phyloP scores from a whole-genome alignment of 2,329 filamentous ascomycete genomes.

The Fonsecaea multimorphosa region DNA sequence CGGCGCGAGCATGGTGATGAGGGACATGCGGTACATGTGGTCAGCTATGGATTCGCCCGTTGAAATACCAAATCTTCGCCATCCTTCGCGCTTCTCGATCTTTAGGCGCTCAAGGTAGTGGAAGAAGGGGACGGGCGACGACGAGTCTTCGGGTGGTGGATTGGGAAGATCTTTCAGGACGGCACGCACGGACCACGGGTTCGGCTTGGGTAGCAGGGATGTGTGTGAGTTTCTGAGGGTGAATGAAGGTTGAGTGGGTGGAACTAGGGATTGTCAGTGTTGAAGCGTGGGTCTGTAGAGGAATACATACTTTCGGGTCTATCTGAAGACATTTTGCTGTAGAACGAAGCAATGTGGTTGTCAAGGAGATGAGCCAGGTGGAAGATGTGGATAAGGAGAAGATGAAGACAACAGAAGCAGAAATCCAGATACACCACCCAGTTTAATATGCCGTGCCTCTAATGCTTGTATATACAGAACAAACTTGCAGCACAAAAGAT shows the following conservation, averaged over 20 bases:
- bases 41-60: conserved; percentile 88
- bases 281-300: background rate
- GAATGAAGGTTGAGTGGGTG: conserved; percentile 9
- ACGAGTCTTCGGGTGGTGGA: conserved; percentile 64
- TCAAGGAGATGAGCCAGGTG: background rate
- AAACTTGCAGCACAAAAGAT: background rate
- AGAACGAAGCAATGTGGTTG: background rate
- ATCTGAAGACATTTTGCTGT: conserved; percentile 10
- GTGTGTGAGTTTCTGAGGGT: conserved; percentile 31
- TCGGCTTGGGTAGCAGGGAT: conserved; percentile 37
- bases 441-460: background rate
- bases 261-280: background rate
- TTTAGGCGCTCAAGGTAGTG: conserved; percentile 93
- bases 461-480: background rate
- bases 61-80: conserved; percentile 82
- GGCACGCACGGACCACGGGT: conserved; percentile 45
- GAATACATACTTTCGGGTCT: conserved; percentile 5
- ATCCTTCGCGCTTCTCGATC: conserved; percentile 94
- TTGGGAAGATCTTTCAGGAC: conserved; percentile 70
- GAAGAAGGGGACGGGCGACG: conserved; percentile 87
- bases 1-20: conserved; percentile 92
- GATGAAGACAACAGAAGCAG: background rate
- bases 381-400: background rate
- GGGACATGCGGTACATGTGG: conserved; percentile 99
- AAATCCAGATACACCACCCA: background rate